Evolutionary conservation across 257 asterid genomes (phyloP), one percentile per base, ranked within the genome.

Genomic region (Ehretia macrophylla): DNA sequence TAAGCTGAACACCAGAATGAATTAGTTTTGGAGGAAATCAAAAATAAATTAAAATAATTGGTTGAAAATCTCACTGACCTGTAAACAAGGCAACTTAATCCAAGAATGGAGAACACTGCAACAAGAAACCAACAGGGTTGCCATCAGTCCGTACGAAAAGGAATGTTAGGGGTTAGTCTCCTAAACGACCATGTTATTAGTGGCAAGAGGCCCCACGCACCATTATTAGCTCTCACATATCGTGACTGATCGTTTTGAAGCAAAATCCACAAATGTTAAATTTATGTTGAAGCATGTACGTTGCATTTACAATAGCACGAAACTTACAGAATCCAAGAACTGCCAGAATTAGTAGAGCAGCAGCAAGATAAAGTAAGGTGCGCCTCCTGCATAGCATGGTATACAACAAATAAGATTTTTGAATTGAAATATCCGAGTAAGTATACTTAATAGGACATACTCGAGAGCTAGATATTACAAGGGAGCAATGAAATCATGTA

Each of bases 51-150:
- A n/a, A n/a, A n/a, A n/a, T n/a, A n/a, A n/a, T n/a, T n/a, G n/a
- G n/a, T n/a, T n/a, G n/a, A n/a, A 51, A 39, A 62, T 17, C 32
- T 1, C 16, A 73, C 77, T 68, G 51, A 75, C 84, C 55, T 56
- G 39, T 72, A 68, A 5, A 79, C 68, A 52, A 75, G 44, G 37
- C 70, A 55, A 22, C 72, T 60, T 63, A 65, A 12, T n/a, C 81
- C 81, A 32, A 69, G 58, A 22, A 75, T 22, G 40, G 81, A 68
- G 55, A 72, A 64, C 39, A 79, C 84, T 78, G 78, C 59, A 48
- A 50, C 19, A 53, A 60, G 47, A 52, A 64, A 35, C n/a, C 18
- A 49, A 46, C 35, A 58, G 23, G 12, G 51, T 3, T 12, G 5
- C 8, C 14, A 51, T 14, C 47, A 9, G 47, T 1, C 3, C 12